Conservation (phyloP, 2,329 filamentous ascomycete genomes). For the Colletotrichum phormii region DNA sequence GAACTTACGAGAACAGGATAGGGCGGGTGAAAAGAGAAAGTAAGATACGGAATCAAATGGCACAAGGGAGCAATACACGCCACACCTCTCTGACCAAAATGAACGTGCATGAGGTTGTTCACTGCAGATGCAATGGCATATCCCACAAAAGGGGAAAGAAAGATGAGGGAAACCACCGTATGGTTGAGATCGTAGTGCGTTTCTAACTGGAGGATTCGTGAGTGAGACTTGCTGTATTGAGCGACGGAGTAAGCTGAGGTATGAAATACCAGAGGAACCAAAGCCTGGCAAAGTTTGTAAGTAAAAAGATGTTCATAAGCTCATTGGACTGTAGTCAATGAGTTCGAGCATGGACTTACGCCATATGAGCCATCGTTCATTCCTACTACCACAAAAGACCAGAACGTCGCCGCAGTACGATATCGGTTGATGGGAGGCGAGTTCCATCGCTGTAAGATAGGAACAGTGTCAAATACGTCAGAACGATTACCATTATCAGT, state of each 20-base stretch:
- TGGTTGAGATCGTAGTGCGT: slow-evolving; percentile 71
- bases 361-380: background rate
- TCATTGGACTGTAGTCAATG: background rate
- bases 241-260: background rate
- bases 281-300: background rate
- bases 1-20: slow-evolving; percentile 50
- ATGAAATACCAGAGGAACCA: background rate
- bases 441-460: background rate
- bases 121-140: slow-evolving; percentile 71
- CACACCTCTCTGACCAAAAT: slow-evolving; percentile 76
- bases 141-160: slow-evolving; percentile 73
- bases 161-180: slow-evolving; percentile 73
- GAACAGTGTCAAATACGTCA: background rate
- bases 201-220: slow-evolving; percentile 59
- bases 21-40: slow-evolving; percentile 75
- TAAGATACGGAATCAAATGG: slow-evolving; percentile 73
- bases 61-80: slow-evolving; percentile 72
- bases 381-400: background rate
- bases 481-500: background rate
- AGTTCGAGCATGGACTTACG: background rate
- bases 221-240: background rate
- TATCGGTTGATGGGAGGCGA: background rate
- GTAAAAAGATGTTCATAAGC: background rate
- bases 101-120: slow-evolving; percentile 74
- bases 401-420: background rate